phyloP scores from a whole-genome alignment of 345 rosid genomes.

The Geranium brycei region DNA sequence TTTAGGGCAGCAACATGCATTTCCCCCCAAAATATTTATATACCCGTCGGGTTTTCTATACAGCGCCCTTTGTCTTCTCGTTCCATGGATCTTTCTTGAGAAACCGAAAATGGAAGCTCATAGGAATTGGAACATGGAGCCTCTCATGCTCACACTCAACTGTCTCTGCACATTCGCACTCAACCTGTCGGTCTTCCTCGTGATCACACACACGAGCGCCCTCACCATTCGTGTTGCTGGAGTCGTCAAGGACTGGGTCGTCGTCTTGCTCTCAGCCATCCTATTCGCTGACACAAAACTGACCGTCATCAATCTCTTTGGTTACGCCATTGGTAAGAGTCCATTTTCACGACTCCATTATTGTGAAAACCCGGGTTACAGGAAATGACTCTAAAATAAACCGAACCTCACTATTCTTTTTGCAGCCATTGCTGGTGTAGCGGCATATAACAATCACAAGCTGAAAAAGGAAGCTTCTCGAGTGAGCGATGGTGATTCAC shows the following conservation, averaged over 20 bases:
- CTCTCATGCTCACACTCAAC: constrained; percentile 78
- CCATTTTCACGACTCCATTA: background rate
- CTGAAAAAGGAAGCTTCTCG: constrained; percentile 73
- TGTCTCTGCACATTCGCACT: constrained; percentile 88
- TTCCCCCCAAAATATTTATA: too few relatives aligned
- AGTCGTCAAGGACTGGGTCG: constrained; percentile 96
- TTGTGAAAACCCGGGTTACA: background rate
- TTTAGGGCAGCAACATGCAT: too few relatives aligned
- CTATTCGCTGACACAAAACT: constrained; percentile 86
- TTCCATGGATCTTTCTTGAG: constrained; percentile 93
- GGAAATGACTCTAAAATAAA: background rate
- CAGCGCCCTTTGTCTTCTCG: constrained; percentile 86
- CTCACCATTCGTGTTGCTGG: constrained; percentile 97
- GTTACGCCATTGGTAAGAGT: constrained; percentile 90
- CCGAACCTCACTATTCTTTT: background rate
- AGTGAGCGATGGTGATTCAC: constrained; percentile 19
- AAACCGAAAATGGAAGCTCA: constrained; percentile 78
- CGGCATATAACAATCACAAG: constrained; percentile 82
- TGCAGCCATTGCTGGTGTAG: constrained; percentile 89
- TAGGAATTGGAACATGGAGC: constrained; percentile 88
- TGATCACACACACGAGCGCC: constrained; percentile 94
- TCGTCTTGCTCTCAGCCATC: constrained; percentile 86
- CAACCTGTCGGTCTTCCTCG: constrained; percentile 90
- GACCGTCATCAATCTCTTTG: constrained; percentile 82
- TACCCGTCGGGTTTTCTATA: too few relatives aligned